These are phyloP conservation scores for Synchytrium microbalum DNA, from an alignment of 371 early-diverging fungal species.

Conservation along the genomic window DNA sequence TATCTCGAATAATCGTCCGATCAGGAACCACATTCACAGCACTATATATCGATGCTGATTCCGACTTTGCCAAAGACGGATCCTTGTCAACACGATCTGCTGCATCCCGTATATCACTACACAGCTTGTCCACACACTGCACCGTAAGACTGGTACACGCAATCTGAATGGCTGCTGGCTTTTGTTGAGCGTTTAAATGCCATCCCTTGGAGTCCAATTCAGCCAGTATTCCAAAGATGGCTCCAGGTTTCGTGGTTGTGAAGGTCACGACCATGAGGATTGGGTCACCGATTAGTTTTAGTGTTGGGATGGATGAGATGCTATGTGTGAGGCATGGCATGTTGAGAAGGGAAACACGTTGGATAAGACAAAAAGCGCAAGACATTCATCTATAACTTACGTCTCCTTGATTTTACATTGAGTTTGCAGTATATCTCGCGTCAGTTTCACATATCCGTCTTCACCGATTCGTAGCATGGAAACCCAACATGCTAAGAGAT, in stretches of 20 bases:
- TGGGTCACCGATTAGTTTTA: conserved; percentile 82
- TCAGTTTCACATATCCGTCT: conserved; percentile 74
- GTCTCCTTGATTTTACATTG: conserved; percentile 60
- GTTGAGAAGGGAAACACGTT: not conserved
- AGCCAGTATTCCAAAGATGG: conserved; percentile 76
- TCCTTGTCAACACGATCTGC: conserved; percentile 58
- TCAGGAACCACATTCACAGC: conserved; percentile 82
- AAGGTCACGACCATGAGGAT: conserved; percentile 81
- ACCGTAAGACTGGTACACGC: conserved; percentile 65
- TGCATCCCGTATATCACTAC: conserved; percentile 69
- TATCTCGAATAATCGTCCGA: conserved; percentile 71
- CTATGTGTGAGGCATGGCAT: too few relatives aligned
- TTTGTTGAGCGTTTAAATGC: conserved; percentile 82
- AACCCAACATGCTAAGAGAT: conserved; percentile 94
- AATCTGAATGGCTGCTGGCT: conserved; percentile 83
- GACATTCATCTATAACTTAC: conserved; percentile 33
- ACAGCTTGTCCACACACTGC: conserved; percentile 59
- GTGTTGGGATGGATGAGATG: conserved; percentile 54
- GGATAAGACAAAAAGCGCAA: too few relatives aligned
- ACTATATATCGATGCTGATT: conserved; percentile 77
- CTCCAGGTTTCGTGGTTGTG: conserved; percentile 45
- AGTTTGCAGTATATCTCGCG: conserved; percentile 70
- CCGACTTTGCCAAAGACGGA: conserved; percentile 58
- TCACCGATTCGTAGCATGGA: conserved; percentile 82
- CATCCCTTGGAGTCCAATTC: conserved; percentile 45